phyloP scores from a whole-genome alignment of 305 asterid genomes.

The Rubia tinctorum region DNA sequence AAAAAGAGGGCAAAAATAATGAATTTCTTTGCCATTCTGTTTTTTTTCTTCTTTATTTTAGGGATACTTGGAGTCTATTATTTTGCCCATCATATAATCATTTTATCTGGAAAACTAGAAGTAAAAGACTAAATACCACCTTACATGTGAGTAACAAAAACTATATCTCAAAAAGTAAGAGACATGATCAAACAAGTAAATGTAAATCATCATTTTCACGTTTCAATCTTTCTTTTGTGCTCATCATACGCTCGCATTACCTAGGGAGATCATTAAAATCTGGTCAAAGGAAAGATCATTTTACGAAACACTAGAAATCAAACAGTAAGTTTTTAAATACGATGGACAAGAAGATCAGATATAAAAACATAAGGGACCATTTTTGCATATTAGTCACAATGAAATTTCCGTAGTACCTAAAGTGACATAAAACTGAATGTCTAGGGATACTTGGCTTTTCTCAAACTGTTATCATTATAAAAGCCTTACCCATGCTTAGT shows the following conservation, averaged over 20 bases:
- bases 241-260: no score
- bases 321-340: no score
- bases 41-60: no score
- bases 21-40: neutral
- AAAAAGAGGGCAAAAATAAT: neutral
- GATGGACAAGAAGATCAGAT: neutral
- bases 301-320: neutral
- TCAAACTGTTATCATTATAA: conserved; percentile 14
- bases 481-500: conserved; percentile 91
- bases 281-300: no score
- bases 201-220: no score
- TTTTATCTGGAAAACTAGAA: neutral
- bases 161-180: neutral
- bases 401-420: neutral
- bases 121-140: neutral
- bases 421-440: neutral
- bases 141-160: neutral
- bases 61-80: no score
- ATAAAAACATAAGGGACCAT: no score
- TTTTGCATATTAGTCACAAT: neutral
- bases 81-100: neutral
- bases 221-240: no score
- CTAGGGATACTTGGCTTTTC: neutral
- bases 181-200: no score
- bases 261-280: no score